phyloP scores from a whole-genome alignment of 1,284 basidiomycete species.

The Heliocybe sulcata region DNA sequence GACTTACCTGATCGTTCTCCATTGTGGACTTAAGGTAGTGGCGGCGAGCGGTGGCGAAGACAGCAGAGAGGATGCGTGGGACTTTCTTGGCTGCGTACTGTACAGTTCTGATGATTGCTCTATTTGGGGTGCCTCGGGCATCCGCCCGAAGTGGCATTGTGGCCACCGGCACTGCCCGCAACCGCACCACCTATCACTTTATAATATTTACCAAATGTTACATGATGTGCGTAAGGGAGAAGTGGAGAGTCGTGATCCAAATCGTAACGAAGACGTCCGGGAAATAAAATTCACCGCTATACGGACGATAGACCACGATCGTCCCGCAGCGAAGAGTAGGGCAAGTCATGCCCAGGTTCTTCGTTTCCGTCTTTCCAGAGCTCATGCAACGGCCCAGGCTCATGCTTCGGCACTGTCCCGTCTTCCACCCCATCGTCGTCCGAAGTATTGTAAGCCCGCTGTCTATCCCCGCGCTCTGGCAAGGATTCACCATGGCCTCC shows the following conservation, averaged over 20 bases:
- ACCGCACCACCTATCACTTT: no score
- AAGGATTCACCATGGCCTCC: background rate
- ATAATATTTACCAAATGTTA: no score
- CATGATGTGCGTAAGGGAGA: no score
- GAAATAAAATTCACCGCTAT: background rate
- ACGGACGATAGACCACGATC: background rate
- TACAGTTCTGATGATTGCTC: constrained; percentile 7
- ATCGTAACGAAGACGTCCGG: no score
- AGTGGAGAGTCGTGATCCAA: no score
- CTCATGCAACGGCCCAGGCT: constrained; percentile 24
- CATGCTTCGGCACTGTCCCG: constrained; percentile 16
- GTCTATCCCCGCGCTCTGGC: constrained; percentile 5
- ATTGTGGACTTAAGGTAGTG: constrained; percentile 6
- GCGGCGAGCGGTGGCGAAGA: background rate
- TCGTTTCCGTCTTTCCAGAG: constrained; percentile 26
- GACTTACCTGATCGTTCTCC: constrained; percentile 11
- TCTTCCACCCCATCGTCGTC: constrained; percentile 11
- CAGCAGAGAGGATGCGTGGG: constrained; percentile 6
- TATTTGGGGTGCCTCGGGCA: background rate
- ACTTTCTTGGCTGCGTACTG: constrained; percentile 4
- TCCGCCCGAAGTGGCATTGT: no score
- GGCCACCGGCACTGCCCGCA: no score
- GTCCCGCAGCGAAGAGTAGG: background rate
- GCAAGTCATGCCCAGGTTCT: background rate
- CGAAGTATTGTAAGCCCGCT: constrained; percentile 9